Base-by-base conservation (phyloP, 768 basidiomycete species). In the Suillus lakei region DNA sequence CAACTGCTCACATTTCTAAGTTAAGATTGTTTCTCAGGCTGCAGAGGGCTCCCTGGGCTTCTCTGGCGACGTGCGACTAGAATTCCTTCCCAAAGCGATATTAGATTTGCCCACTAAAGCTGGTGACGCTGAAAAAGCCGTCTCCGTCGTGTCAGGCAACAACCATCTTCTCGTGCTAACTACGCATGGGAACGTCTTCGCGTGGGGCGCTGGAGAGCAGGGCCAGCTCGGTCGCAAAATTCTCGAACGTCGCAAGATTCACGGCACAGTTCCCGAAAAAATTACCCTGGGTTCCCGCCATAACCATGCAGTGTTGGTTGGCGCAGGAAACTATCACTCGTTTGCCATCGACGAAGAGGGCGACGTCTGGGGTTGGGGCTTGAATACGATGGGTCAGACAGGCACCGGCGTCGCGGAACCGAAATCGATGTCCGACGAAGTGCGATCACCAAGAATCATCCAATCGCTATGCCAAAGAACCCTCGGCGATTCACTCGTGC, bases 311-410 rank as follows among this genome's bases (percentile, higher is more conserved):
- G 88, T 90, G 15, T 80, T 79, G 48, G 80, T 98, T 66, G 95
- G 95, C 5, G 86, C 95, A 0, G 96, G 97, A 8, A 84, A 85
- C 60, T 93, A 89, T 77, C 91, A 93, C 72, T 96, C 95, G 0
- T 98, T 98, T 72, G 96, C 96, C 3, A 88, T 98, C 64, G 91
- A 95, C 74, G 86, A 91, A 61, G 79, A 83, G 7, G 96, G 95
- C 34, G 86, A 85, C 58, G 91, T 97, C 10, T 98, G 91, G 89
- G 95, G 88, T 15, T 98, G 97, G 97, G 97, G 97, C n/a, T 82
- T 96, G 65, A 98, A 99, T 77, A 93, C 82, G 77, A 92, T 85
- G 90, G 96, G 91, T 34, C 92, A 94, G 77, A 88, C 87, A 1
- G 92, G 92, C 38, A 89, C 91, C 0, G 82, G 80, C 9, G 73